Evolutionary conservation across 768 basidiomycete genomes (phyloP), one percentile per base, ranked within the genome.

Genomic region (Stropharia rugosoannulata): DNA sequence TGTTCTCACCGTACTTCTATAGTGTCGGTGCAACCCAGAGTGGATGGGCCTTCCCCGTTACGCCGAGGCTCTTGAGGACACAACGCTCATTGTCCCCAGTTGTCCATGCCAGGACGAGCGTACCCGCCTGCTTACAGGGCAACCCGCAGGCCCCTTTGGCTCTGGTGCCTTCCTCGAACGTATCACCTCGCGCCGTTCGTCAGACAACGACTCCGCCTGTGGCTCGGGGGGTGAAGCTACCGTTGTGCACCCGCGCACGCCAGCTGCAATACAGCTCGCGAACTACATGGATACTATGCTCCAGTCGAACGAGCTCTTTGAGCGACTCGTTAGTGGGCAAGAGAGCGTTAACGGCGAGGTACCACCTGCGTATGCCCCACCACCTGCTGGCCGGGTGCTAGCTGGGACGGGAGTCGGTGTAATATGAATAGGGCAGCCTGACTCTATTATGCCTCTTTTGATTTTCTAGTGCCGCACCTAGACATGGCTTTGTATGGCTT

Each of bases 1-100:
- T 18, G 22, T 44, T 9, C 25, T 12, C 18, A 46, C 15, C 37
- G 36, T 43, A 25, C 11, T 37, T 11, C 40, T 45, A 32, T 49
- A 91, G 89, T 93, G 90, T 68, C 84, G 86, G 18, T 95, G 92
- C 66, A 87, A 90, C 62, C 81, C 87, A 0, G 86, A 92, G 58
- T 89, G 85, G 83, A 85, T 80, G 55, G 80, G 85, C 3, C 84
- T 97, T 8, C 93, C 95, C 0, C 81, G 81, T 9, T 96, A 96
- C 68, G 77, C 82, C 3, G 76, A 79, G 56, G 72, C 71, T 7
- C 77, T 79, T 61, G 70, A 78, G 16, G 71, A 74, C 51, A 63
- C 62, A 12, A 61, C 64, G 1, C 53, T 66, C 18, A 63, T 75
- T 27, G 60, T 70, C 2, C 75, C 73, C 1, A 69, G 58, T 18